Evolutionary conservation across 352 stramenopile species (phyloP), one percentile per base, ranked within the genome.

Genomic region (Globisporangium paddicum): DNA sequence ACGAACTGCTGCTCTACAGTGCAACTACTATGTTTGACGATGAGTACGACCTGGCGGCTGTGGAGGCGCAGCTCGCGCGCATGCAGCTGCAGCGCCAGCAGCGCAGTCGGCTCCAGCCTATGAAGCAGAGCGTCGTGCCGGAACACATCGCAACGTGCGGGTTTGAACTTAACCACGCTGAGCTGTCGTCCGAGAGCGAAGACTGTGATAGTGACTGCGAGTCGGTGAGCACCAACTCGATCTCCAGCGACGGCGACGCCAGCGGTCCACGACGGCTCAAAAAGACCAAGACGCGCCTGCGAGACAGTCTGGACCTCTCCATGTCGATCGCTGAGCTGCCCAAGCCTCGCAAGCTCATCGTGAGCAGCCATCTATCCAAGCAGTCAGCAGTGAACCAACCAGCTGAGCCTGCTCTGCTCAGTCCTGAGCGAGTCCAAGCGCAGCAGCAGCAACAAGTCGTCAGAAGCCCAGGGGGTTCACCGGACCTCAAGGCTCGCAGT

Each of bases 291-390:
- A 45, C 40, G 9, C 26, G 61, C 47, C 61, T 86, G 3, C 63
- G 53, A 53, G 79, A 87, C 49, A 89, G 79, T 38, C 66, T 89
- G 16, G 77, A 89, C 28, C 58, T 89, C 28, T 89, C 75, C 1
- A 68, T 80, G 62, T 72, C 64, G 21, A 41, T 72, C 16, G 60
- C 54, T 1, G 58, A 68, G 26, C 23, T 64, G 25, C n/a, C 34
- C n/a, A 25, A 18, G 18, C 25, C 46, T 25, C 19, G 5, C n/a
- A 47, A 47, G 41, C n/a, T 19, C n/a, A 47, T 19, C 7, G 19
- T 1, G 18, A 28, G 26, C 10, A 3, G 3, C 14, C 41, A 6
- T 28, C 18, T 16, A 10, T 45, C 38, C 7, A 19, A 9, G 19
- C 18, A 45, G n/a, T n/a, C n/a, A n/a, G n/a, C n/a, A n/a, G n/a